Evolutionary conservation across 345 rosid genomes (phyloP), one percentile per base, ranked within the genome.

Genomic region (Hypericum androsaemum): DNA sequence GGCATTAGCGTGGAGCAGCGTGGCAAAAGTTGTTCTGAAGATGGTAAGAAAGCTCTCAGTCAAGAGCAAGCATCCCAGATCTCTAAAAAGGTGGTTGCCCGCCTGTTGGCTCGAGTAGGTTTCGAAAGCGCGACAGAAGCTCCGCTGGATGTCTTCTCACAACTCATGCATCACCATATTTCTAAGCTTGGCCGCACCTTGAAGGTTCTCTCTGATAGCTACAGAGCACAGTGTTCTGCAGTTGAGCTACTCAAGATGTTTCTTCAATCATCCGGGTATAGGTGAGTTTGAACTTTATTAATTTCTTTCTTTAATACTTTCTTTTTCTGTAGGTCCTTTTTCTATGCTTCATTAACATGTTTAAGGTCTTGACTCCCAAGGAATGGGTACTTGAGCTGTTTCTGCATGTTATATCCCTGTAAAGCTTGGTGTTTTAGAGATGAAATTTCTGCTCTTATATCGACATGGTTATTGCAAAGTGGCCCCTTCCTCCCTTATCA

Each of bases 231-330:
- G 60, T 87, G 84, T 71, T 82, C 98, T 12, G 94, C 92, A 10
- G 37, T 71, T 55, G 96, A 87, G 71, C 73, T 90, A 58, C 68
- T 90, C 47, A 84, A 74, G 67, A 90, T 90, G 96, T 90, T 90
- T 67, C 89, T 90, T 62, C 84, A 84, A 56, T 71, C 73, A 16
- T 60, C 73, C 6, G 92, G 92, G 49, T 57, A 73, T 62, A 70
- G 89, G 96, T 87, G 60, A 67, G 70, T 47, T 56, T 58, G 37
- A 39, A 48, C 39, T 48, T 17, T 48, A 12, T 53, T 60, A 12
- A 42, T 60, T 43, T 17, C 0, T 57, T 28, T 7, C 8, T 36
- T 6, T 8, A 17, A 13, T 43, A 16, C 38, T 43, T 8, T 17
- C 12, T 41, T 42, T 36, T 28, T 28, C 10, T 6, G 9, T 37